These are phyloP conservation scores for Citrus hindsii DNA, from an alignment of 345 rosid genomes.

Conservation along the genomic window DNA sequence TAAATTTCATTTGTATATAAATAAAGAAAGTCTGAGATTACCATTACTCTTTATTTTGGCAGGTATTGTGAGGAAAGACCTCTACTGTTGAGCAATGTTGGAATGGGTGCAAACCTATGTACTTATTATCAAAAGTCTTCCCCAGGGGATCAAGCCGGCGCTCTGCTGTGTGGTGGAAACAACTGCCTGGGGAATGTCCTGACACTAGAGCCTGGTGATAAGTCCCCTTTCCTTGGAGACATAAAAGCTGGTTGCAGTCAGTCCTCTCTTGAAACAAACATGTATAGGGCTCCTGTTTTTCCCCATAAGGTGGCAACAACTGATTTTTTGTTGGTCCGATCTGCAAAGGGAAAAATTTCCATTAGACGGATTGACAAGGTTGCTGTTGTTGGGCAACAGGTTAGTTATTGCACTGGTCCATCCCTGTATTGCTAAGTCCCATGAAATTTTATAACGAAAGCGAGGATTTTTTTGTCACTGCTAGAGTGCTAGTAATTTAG, in stretches of 20 bases:
- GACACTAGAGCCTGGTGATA: slow-evolving; percentile 77
- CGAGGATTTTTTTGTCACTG: neutral
- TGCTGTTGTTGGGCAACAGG: slow-evolving; percentile 95
- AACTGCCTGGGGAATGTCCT: slow-evolving; percentile 65
- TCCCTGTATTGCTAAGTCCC: neutral
- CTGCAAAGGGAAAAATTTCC: slow-evolving; percentile 93
- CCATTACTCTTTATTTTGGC: slow-evolving; percentile 7
- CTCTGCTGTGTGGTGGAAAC: slow-evolving; percentile 50
- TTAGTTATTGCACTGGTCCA: slow-evolving; percentile 26
- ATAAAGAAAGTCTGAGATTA: neutral
- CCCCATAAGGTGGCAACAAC: slow-evolving; percentile 79
- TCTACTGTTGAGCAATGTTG: slow-evolving; percentile 73
- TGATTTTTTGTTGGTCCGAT: slow-evolving; percentile 84
- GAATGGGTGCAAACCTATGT: slow-evolving; percentile 95
- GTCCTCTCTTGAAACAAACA: slow-evolving; percentile 88
- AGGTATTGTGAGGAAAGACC: slow-evolving; percentile 99
- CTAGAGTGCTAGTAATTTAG: neutral
- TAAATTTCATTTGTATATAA: neutral
- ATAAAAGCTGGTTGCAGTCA: slow-evolving; percentile 75
- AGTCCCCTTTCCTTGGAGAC: slow-evolving; percentile 96
- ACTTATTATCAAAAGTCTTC: slow-evolving; percentile 88
- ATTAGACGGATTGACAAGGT: slow-evolving; percentile 87
- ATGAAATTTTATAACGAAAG: neutral
- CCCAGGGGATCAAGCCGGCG: slow-evolving; percentile 68
- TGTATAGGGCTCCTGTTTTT: slow-evolving; percentile 92